Evolutionary conservation across 768 basidiomycete species (phyloP), one percentile per base, ranked within the genome.

Genomic region (Lactarius evosmus): DNA sequence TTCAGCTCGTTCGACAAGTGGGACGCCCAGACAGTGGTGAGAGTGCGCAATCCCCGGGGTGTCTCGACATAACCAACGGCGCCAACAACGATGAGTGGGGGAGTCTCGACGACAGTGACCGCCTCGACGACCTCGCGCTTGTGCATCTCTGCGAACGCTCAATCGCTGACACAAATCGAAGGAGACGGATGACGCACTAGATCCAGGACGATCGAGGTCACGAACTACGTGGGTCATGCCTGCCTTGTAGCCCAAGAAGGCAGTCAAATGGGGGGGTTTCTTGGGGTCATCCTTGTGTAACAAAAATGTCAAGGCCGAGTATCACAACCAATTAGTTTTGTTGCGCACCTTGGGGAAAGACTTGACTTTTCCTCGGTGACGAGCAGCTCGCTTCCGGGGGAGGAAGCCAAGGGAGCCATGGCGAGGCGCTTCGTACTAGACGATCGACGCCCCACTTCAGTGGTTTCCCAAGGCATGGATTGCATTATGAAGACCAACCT

Each of bases 41-140:
- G 90, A 46, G 95, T 93, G 75, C 97, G 95, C 69, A 99, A 89
- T 73, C 97, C 97, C 72, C 97, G 95, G 74, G 97, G 97, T 64
- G 97, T 98, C 82, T 99, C 97, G 76, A 98, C 93, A 79, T 98
- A 99, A 72, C 97, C 97, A 72, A 99, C 97, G 73, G 95, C 93
- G 81, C 97, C 97, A 68, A 98, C 89, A 68, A 96, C 85, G 64
- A 98, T 87, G 82, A 99, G 84, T 58, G 97, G 96, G 33, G 97
- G 97, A 25, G 95, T 96, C 81, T 99, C 97, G 73, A 99, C 78
- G 76, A 99, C 79, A 67, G 93, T 89, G 70, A 95, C 96, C 51
- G 95, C 94, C 83, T 99, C 97, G 67, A 99, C 97, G 66, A 99
- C 89, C 78, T 99, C 97, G 75, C 93, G 90, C 83, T 98, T 99